phyloP scores from a whole-genome alignment of 208 protist species.

The Trypanosoma platydactyli region DNA sequence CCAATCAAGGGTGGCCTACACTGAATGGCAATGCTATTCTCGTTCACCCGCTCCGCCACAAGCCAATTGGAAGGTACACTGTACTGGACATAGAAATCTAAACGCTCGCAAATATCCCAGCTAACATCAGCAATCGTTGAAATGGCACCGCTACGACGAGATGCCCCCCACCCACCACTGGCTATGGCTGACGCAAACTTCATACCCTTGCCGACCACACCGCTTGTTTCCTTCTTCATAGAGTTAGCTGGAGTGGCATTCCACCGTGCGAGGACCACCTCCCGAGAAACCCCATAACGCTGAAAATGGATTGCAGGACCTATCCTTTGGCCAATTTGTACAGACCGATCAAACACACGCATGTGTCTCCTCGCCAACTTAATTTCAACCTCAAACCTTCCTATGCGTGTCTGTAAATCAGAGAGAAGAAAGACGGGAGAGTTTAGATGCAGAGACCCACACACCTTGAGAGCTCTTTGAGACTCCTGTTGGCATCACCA shows the following conservation, averaged over 20 bases:
- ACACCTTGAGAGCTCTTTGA: too few relatives aligned
- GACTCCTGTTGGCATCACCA: too few relatives aligned
- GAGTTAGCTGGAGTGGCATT: conserved; percentile 23
- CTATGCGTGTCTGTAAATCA: not conserved
- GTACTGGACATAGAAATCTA: conserved; percentile 87
- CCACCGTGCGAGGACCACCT: conserved; percentile 51
- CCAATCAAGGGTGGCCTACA: conserved; percentile 45
- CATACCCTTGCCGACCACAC: conserved; percentile 65
- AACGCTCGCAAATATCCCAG: conserved; percentile 76
- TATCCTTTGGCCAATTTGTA: not conserved
- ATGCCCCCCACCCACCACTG: conserved; percentile 19
- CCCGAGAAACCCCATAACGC: conserved; percentile 31
- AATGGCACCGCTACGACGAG: conserved; percentile 15
- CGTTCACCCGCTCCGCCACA: conserved; percentile 55
- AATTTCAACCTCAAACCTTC: not conserved
- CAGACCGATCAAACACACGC: conserved; percentile 14
- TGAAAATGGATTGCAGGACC: not conserved
- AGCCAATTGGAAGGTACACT: conserved; percentile 65
- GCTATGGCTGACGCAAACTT: conserved; percentile 56
- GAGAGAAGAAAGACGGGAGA: not conserved
- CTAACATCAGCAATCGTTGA: conserved; percentile 54
- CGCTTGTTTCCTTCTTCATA: conserved; percentile 7
- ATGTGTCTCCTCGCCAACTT: not conserved
- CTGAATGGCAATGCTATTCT: conserved; percentile 80
- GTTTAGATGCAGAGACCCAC: not conserved